Base-by-base conservation (phyloP, 495 filamentous ascomycete species). In the Aspergillus ellipticus region DNA sequence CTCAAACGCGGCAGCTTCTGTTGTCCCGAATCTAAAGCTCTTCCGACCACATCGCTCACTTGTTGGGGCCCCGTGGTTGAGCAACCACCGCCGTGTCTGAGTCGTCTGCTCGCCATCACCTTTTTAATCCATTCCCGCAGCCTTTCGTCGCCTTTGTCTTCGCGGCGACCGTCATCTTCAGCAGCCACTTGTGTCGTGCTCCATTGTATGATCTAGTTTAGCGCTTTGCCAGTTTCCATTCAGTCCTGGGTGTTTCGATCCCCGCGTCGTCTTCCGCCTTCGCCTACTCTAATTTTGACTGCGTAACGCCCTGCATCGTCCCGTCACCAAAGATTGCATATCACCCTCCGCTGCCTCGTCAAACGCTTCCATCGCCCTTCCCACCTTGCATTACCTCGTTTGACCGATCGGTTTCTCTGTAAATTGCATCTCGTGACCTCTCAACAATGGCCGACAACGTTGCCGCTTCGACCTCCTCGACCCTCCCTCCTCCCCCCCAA, bases 371-470 rank as follows among this genome's bases (percentile, higher is more conserved):
- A 57, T 60, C 58, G 52, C 48, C 49, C 55, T 17, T 43, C 42
- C 58, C 47, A 59, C 57, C 48, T 62, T 58, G 33, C 59, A 54
- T 55, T 61, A 42, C 45, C 55, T 55, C 42, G 37, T 59, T 60
- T 51, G 43, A 56, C 54, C 54, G 55, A 60, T 60, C 56, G 50
- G 26, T 51, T 63, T 53, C 47, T 28, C 60, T 59, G 56, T 60
- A 62, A 59, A 59, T 58, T 51, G 48, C 54, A 51, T 49, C 53
- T 51, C 45, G 46, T 50, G 61, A 58, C 49, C 54, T 47, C 58
- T 61, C 65, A 70, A 71, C 70, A 65, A 90, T 90, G 87, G 81
- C 86, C 70, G 87, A 90, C 62, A 83, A 79, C 74, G 77, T 76
- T 59, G 72, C 81, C 39, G 70, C 79, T 59, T 60, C 82, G 48